Percentiles rank a stretch among this genome's conserved stretches.
These are phyloP conservation scores for Pseudozyma flocculosa DNA, from an alignment of 1,284 basidiomycete species.

Conservation along the genomic window DNA sequence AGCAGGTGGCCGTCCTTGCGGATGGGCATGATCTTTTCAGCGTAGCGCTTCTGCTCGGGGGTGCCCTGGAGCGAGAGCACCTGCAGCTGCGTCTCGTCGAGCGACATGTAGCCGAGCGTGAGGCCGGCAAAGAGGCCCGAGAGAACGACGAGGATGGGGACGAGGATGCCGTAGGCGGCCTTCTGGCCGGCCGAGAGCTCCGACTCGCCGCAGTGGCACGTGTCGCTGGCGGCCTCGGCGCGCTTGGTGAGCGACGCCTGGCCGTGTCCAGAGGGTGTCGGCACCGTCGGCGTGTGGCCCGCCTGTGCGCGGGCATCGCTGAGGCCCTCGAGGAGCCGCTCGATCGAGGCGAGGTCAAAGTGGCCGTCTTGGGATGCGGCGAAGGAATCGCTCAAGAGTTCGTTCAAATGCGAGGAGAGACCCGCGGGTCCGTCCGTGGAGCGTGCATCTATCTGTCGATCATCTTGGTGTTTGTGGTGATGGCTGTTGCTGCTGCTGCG, in stretches of 20 bases:
- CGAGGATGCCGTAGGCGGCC: constrained; percentile 58
- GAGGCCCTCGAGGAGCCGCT: background rate
- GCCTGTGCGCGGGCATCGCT: no score
- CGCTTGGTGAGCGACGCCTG: background rate
- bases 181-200: constrained; percentile 26
- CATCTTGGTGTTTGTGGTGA: no score
- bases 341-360: background rate
- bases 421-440: background rate
- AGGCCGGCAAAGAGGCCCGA: constrained; percentile 71
- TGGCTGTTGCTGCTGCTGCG: background rate
- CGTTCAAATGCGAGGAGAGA: background rate
- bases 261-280: no score
- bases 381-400: background rate
- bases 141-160: constrained; percentile 65
- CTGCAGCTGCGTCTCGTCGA: constrained; percentile 87
- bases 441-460: background rate
- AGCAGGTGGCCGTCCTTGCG: constrained; percentile 63
- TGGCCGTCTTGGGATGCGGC: background rate
- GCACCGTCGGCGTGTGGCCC: background rate
- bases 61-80: constrained; percentile 82
- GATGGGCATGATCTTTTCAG: constrained; percentile 81
- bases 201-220: constrained; percentile 9
- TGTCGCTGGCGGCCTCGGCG: background rate
- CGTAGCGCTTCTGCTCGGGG: constrained; percentile 75
- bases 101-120: constrained; percentile 85